A percentile compares a stretch with the other conserved stretches of the same genome.
These are phyloP conservation scores for Arbutus unedo DNA, from an alignment of 148 eudicot genomes.

Conservation along the genomic window DNA sequence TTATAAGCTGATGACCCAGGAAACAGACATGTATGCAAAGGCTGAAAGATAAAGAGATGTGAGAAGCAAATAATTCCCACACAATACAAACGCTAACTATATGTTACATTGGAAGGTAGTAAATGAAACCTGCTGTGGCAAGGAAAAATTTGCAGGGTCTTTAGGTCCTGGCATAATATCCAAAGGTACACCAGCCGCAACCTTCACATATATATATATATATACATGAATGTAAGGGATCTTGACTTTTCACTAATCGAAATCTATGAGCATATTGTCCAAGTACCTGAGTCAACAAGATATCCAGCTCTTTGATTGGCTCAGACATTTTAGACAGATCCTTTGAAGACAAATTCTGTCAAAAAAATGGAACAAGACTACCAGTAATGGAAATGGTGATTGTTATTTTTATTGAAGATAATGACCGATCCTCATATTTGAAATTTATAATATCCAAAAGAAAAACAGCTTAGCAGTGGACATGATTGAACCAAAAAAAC, in stretches of 20 bases:
- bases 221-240: conserved; percentile 10
- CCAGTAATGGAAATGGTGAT: background rate
- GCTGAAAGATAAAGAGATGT: conserved; percentile 38
- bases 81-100: background rate
- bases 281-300: conserved; percentile 81
- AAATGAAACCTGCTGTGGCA: conserved; percentile 85
- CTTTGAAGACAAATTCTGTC: conserved; percentile 79
- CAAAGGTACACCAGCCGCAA: conserved; percentile 77
- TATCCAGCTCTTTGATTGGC: conserved; percentile 88
- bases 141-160: conserved; percentile 84
- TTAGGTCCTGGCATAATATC: conserved; percentile 92
- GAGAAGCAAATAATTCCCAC: conserved; percentile 12
- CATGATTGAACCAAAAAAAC: background rate
- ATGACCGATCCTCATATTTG: background rate
- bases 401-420: background rate
- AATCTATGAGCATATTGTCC: background rate
- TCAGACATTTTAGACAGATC: conserved; percentile 78
- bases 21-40: conserved; percentile 86
- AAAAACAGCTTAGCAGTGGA: background rate
- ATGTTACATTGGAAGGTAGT: background rate
- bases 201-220: conserved; percentile 39
- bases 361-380: background rate
- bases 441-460: background rate
- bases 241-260: background rate
- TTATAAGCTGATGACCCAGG: conserved; percentile 84